Conservation (phyloP, 345 rosid species). For the Euphorbia pulcherrima region DNA sequence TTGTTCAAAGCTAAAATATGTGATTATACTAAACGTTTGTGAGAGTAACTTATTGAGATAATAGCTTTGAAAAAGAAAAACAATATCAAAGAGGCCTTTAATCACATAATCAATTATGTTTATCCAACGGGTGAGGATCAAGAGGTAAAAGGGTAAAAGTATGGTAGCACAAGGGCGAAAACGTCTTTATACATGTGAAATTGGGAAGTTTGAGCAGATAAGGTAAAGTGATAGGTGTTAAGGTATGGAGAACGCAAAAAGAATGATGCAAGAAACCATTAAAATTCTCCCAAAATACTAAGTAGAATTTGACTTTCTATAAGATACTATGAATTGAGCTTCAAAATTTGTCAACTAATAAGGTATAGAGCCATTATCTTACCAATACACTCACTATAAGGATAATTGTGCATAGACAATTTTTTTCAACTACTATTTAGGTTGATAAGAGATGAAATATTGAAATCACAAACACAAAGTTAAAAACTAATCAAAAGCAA, state of each 20-base stretch:
- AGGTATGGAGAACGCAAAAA: conserved; percentile 17
- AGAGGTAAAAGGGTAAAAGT: no score
- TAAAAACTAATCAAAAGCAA: neutral
- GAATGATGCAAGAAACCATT: conserved; percentile 10
- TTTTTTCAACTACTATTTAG: neutral
- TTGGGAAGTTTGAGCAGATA: conserved; percentile 31
- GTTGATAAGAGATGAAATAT: neutral
- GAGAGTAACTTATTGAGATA: no score
- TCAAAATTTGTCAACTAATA: conserved; percentile 25
- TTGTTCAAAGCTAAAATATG: no score
- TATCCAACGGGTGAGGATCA: neutral
- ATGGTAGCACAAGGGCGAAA: no score
- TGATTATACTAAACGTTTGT: no score
- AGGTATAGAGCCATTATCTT: conserved; percentile 33
- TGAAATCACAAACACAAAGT: neutral
- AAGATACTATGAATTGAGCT: conserved; percentile 21
- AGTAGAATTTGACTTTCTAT: conserved; percentile 33
- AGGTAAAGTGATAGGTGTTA: conserved; percentile 36
- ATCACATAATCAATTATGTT: neutral
- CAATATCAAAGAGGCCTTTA: no score
- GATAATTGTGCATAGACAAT: neutral
- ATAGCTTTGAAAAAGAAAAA: no score
- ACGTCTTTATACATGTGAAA: no score
- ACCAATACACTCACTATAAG: neutral
- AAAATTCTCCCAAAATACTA: conserved; percentile 21